These are phyloP conservation scores for Spathaspora hagerdaliae DNA, from an alignment of 805 yeast species.

Conservation along the genomic window DNA sequence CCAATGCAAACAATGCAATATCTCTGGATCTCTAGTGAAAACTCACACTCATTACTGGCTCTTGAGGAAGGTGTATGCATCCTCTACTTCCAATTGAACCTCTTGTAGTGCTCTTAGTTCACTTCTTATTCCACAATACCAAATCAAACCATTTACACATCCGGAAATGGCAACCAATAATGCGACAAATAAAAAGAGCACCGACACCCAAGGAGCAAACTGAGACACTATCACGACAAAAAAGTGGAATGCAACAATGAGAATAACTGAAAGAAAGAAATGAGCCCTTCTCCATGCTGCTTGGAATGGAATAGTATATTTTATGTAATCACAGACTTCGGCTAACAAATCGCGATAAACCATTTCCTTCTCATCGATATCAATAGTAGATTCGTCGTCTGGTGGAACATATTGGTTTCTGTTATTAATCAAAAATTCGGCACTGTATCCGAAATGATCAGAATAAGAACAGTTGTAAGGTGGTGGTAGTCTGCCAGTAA, in stretches of 20 bases:
- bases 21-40: neutral
- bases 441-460: slow-evolving; percentile 83
- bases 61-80: slow-evolving; percentile 9
- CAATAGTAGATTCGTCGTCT: slow-evolving; percentile 3
- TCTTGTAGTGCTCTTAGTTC: slow-evolving; percentile 77
- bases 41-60: neutral
- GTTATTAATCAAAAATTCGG: slow-evolving; percentile 21
- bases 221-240: slow-evolving; percentile 44
- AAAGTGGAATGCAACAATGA: slow-evolving; percentile 45
- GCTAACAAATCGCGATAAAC: slow-evolving; percentile 34
- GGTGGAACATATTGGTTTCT: slow-evolving; percentile 5
- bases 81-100: slow-evolving; percentile 63
- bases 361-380: slow-evolving; percentile 12
- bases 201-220: slow-evolving; percentile 57
- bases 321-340: slow-evolving; percentile 34
- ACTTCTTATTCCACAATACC: slow-evolving; percentile 72
- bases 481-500: slow-evolving; percentile 63
- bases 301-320: slow-evolving; percentile 52
- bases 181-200: slow-evolving; percentile 59
- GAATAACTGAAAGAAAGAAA: slow-evolving; percentile 45
- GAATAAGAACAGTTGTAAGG: slow-evolving; percentile 63
- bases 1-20: neutral
- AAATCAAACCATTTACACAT: slow-evolving; percentile 69
- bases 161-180: slow-evolving; percentile 63
- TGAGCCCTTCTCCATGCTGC: slow-evolving; percentile 62